Base-by-base conservation (phyloP, 2,329 filamentous ascomycete species). In the Celoporthe dispersa region DNA sequence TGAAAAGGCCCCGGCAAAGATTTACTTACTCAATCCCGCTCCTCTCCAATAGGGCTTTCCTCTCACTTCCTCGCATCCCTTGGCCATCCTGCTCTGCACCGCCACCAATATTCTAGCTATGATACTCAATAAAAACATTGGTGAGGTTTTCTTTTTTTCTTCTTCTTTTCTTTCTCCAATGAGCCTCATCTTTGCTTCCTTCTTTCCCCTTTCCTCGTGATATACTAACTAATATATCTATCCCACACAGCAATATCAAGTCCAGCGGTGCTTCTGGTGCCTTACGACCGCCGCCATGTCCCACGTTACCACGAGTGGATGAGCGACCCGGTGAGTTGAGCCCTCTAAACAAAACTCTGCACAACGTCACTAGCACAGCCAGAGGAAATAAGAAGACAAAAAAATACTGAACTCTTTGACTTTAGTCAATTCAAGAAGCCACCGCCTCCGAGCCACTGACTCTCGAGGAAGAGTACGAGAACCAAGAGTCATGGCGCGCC, bases 261-360 rank as follows among this genome's bases (percentile, higher is more conserved):
- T 1, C 80, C 86, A 5, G 84, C 84, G 64, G 83, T 92, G 60
- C 86, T 97, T 25, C 86, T 98, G 12, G 94, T 97, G 12, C 94
- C 94, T 0, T 98, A 98, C 80, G 91, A 91, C 73, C 81, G 85
- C 51, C 91, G 90, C 77, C 95, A 98, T 83, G 95, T 98, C 33
- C 85, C 86, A 22, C 90, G 86, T 51, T 98, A 98, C 78, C 93
- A 97, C 78, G 83, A 85, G 76, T 98, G 95, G 95, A 98, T 98
- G 94, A 87, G 94, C 83, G 91, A 96, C 76, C 86, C 91, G 66
- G 91, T 87, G 78, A 75, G 80, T 71, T n/a, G 16, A 22, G 31
- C 39, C 4, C 31, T 22, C 22, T 9, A 31, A 37, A 57, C 25
- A 31, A 31, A 8, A 48, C 44, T 19, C 44, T 53, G 3, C 22